Conservation (phyloP, 352 stramenopile species). For the Globisporangium heterothallicum region DNA sequence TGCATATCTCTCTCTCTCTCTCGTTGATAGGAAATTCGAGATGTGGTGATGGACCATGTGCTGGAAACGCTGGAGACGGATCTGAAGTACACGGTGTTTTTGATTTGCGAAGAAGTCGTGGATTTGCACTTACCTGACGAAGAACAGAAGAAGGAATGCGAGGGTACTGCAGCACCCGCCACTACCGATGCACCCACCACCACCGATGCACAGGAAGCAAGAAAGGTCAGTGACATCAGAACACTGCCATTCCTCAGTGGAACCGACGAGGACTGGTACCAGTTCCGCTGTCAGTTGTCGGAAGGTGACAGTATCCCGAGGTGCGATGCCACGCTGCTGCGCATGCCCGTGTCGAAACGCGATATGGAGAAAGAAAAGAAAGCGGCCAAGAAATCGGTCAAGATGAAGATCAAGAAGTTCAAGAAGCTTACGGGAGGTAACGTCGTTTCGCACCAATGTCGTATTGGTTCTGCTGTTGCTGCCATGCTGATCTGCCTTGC, state of each 20-base stretch:
- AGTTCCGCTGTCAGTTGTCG: slow-evolving; percentile 47
- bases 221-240: neutral
- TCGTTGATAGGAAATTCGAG: slow-evolving; percentile 50
- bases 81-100: slow-evolving; percentile 59
- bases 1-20: neutral
- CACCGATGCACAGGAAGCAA: neutral
- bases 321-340: slow-evolving; percentile 63
- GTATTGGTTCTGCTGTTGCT: neutral
- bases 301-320: slow-evolving; percentile 74
- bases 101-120: slow-evolving; percentile 66
- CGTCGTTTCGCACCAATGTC: neutral
- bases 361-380: slow-evolving; percentile 79
- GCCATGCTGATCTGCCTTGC: neutral
- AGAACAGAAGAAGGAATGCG: slow-evolving; percentile 5
- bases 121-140: slow-evolving; percentile 25
- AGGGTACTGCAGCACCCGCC: too few relatives aligned
- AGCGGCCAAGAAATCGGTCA: slow-evolving; percentile 68
- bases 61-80: slow-evolving; percentile 49
- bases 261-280: slow-evolving; percentile 28
- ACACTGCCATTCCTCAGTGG: slow-evolving; percentile 33
- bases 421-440: slow-evolving; percentile 59
- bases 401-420: slow-evolving; percentile 87
- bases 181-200: slow-evolving; percentile 2
- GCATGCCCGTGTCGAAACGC: slow-evolving; percentile 64
- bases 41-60: slow-evolving; percentile 60